Conservation (phyloP, 495 filamentous ascomycete species). For the Cercophora sp. region DNA sequence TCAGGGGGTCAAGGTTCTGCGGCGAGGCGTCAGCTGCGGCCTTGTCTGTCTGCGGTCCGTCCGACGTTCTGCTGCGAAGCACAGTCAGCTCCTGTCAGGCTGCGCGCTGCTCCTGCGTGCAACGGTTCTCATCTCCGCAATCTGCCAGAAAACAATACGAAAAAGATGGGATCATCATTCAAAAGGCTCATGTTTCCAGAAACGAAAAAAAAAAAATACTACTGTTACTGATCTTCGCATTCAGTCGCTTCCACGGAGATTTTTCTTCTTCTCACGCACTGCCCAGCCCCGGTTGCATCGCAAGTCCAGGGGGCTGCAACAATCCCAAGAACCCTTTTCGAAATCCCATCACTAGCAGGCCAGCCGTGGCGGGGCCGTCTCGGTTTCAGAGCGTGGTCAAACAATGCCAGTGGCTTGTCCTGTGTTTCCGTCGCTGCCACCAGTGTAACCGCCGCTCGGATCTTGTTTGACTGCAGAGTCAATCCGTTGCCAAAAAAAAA, state of each 20-base stretch:
- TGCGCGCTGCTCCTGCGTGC: background rate
- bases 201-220: no score
- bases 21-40: constrained; percentile 8
- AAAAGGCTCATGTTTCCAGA: no score
- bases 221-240: no score
- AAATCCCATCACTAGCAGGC: no score
- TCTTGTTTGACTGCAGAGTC: background rate
- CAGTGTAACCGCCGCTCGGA: constrained; percentile 5
- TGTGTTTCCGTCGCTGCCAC: background rate
- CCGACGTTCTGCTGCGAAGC: constrained; percentile 3
- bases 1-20: constrained; percentile 9
- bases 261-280: no score
- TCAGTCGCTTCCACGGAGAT: no score
- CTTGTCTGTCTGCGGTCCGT: constrained; percentile 1
- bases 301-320: background rate
- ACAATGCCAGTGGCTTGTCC: constrained; percentile 4
- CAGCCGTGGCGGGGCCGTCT: constrained; percentile 3
- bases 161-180: no score
- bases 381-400: constrained; percentile 10
- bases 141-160: no score
- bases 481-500: background rate
- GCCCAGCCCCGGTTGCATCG: no score
- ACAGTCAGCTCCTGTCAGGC: constrained; percentile 14
- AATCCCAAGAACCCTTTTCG: no score
- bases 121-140: no score